These are phyloP conservation scores for Rhodomyrtus psidioides DNA, from an alignment of 441 rosid genomes.

Conservation along the genomic window DNA sequence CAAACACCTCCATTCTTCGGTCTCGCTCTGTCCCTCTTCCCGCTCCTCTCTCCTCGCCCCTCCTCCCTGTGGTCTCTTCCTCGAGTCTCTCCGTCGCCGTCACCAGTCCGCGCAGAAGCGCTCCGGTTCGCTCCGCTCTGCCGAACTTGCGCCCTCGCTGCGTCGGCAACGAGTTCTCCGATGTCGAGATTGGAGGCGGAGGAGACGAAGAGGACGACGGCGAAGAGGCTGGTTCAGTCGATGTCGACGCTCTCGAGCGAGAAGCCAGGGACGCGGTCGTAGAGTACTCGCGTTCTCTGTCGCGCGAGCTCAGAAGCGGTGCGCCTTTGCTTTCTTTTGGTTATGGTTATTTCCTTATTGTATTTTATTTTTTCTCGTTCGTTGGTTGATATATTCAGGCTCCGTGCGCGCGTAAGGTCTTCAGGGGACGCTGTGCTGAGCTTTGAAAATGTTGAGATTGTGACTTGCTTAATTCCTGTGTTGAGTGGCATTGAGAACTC, in stretches of 20 bases:
- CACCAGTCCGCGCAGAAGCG: neutral
- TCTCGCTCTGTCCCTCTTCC: neutral
- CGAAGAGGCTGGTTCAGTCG: constrained; percentile 31
- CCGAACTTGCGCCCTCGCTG: constrained; percentile 9
- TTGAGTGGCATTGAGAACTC: neutral
- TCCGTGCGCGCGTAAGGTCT: neutral
- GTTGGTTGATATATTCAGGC: neutral
- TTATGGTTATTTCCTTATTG: neutral
- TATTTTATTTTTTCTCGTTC: neutral
- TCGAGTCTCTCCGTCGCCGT: neutral
- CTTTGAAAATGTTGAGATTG: neutral
- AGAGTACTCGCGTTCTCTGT: constrained; percentile 47
- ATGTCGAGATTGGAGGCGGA: constrained; percentile 5
- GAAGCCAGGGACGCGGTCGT: constrained; percentile 60
- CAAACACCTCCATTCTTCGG: neutral
- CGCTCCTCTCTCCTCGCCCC: neutral
- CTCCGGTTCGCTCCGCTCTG: constrained; percentile 11
- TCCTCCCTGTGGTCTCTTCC: neutral
- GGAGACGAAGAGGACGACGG: constrained; percentile 14
- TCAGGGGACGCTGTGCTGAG: neutral
- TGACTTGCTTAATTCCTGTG: neutral
- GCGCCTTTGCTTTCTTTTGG: neutral
- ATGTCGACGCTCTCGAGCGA: constrained; percentile 50
- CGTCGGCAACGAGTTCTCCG: constrained; percentile 20
- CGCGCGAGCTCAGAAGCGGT: constrained; percentile 61